Percentiles rank a stretch among this genome's conserved stretches.
These are phyloP conservation scores for Narthecium ossifragum DNA, from an alignment of 106 monocot species.

Conservation along the genomic window DNA sequence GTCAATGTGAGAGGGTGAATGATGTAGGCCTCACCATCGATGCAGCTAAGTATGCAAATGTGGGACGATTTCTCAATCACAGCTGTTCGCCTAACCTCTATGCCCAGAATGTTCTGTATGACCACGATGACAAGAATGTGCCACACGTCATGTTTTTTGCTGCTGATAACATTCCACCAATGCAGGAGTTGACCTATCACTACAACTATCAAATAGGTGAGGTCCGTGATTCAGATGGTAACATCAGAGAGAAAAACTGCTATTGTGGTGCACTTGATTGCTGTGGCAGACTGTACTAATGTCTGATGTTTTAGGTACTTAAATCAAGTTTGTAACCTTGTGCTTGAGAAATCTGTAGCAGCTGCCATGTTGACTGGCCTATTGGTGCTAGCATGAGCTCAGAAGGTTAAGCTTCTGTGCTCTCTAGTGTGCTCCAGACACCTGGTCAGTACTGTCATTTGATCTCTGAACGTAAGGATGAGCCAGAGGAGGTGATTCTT, in stretches of 20 bases:
- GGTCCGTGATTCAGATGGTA: constrained; percentile 61
- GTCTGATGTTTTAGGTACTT: not conserved
- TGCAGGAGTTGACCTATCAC: constrained; percentile 83
- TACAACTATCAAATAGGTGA: constrained; percentile 69
- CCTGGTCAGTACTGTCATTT: too few relatives aligned
- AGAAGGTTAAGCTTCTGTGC: too few relatives aligned
- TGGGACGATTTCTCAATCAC: constrained; percentile 93
- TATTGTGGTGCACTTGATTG: constrained; percentile 69
- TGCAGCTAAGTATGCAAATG: constrained; percentile 70
- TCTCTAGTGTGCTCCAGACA: too few relatives aligned
- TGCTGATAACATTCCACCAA: constrained; percentile 78
- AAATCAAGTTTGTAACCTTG: not conserved
- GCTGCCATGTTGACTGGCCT: too few relatives aligned
- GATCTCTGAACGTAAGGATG: too few relatives aligned
- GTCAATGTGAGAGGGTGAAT: constrained; percentile 14
- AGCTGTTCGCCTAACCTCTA: constrained; percentile 92
- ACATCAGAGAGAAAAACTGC: constrained; percentile 61
- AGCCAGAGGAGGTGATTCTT: too few relatives aligned
- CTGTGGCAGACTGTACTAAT: constrained; percentile 64
- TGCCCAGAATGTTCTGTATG: constrained; percentile 87
- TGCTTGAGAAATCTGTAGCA: too few relatives aligned
- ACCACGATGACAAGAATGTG: constrained; percentile 79
- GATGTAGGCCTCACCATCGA: constrained; percentile 74
- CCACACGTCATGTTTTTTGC: constrained; percentile 95
- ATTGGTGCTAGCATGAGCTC: too few relatives aligned